phyloP scores from a whole-genome alignment of 2,329 filamentous ascomycete genomes.

The Penicillium sp. region DNA sequence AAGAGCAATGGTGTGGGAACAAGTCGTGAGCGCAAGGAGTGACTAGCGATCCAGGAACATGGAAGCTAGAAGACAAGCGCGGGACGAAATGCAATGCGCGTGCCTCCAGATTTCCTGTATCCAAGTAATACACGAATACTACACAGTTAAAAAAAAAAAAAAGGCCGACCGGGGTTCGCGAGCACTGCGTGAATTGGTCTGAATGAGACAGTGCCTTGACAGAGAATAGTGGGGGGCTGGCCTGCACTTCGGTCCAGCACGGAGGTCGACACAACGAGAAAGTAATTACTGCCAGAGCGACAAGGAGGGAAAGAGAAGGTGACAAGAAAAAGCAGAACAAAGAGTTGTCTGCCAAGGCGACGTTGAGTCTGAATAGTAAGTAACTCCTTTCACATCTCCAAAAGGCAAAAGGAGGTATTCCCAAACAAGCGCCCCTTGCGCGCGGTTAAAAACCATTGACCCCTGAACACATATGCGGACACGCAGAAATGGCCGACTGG shows the following conservation, averaged over 20 bases:
- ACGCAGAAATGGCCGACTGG: background rate
- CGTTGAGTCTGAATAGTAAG: constrained; percentile 6
- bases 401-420: constrained; percentile 29
- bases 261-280: constrained; percentile 15
- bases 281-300: constrained; percentile 27
- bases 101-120: background rate
- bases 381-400: constrained; percentile 19
- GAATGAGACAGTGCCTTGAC: constrained; percentile 20
- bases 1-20: constrained; percentile 7
- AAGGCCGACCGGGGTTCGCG: constrained; percentile 4
- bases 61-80: constrained; percentile 5
- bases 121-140: background rate
- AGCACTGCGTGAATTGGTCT: constrained; percentile 8
- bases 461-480: constrained; percentile 8
- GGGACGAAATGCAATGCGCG: constrained; percentile 7
- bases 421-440: constrained; percentile 34
- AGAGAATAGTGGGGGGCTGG: constrained; percentile 14
- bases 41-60: constrained; percentile 17
- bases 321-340: constrained; percentile 11
- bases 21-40: constrained; percentile 14
- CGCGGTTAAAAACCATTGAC: constrained; percentile 25
- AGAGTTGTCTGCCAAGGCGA: constrained; percentile 4
- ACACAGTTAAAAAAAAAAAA: background rate
- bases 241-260: constrained; percentile 17
- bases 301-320: constrained; percentile 14